phyloP scores from a whole-genome alignment of 345 rosid species.

The Aethionema arabicum region DNA sequence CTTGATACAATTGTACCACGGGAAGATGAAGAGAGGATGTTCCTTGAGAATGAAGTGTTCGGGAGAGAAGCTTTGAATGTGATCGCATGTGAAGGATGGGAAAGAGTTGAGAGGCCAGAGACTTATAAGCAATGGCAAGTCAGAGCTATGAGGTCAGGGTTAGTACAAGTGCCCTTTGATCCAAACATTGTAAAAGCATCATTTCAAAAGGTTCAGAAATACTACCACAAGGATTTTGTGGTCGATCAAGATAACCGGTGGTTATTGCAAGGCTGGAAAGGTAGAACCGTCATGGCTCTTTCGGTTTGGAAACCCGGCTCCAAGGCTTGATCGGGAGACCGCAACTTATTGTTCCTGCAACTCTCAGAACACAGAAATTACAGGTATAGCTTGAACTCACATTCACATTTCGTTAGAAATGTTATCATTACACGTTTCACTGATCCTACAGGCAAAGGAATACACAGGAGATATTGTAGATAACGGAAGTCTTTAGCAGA shows the following conservation, averaged over 20 bases:
- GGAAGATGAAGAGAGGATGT: conserved; percentile 69
- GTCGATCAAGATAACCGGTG: conserved; percentile 70
- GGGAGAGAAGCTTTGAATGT: conserved; percentile 87
- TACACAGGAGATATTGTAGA: conserved; percentile 22
- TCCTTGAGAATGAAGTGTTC: conserved; percentile 67
- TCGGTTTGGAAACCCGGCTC: conserved; percentile 77
- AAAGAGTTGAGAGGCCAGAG: conserved; percentile 95
- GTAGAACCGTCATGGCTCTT: conserved; percentile 69
- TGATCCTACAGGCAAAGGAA: neutral
- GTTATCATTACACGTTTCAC: neutral
- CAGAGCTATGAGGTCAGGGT: conserved; percentile 73
- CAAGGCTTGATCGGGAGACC: conserved; percentile 23
- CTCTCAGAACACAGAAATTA: neutral
- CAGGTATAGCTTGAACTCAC: conserved; percentile 19
- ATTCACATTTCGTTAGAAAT: neutral
- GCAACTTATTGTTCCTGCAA: neutral
- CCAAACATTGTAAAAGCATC: conserved; percentile 46
- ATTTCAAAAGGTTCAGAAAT: conserved; percentile 39
- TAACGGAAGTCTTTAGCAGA: conserved; percentile 4
- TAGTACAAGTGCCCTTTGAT: conserved; percentile 61
- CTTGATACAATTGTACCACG: conserved; percentile 74
- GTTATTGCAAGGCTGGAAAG: conserved; percentile 96
- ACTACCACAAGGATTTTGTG: conserved; percentile 78
- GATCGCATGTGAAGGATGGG: conserved; percentile 88
- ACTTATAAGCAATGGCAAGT: conserved; percentile 92